Evolutionary conservation across 352 stramenopile species (phyloP), one percentile per base, ranked within the genome.

Genomic region (Globisporangium spinosum): DNA sequence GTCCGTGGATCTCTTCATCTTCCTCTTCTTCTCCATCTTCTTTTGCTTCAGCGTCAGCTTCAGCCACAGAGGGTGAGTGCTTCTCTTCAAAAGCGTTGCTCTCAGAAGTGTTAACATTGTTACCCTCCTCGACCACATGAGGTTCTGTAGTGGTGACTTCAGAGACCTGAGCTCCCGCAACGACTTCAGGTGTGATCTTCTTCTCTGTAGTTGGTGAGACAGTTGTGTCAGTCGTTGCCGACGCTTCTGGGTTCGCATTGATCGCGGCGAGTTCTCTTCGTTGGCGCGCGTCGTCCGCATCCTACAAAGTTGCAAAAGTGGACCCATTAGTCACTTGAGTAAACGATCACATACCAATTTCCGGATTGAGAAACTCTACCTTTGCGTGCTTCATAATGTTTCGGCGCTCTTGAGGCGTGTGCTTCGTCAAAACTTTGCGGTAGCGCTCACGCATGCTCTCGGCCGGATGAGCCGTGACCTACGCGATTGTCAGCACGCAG

Each of bases 401-500:
- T n/a, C 66, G 63, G 45, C 78, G 79, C 55, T 90, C 72, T 1
- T 57, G 62, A 10, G 60, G 62, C 0, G 78, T 89, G 58, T 80
- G 77, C 58, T 43, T 62, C 58, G 70, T 58, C 53, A 90, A 54
- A 3, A 79, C 49, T 62, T 85, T 88, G 22, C 76, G 67, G 58
- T 80, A 89, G 47, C 73, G 82, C 40, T 89, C 72, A 58, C 80
- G 73, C 83, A 91, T 89, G 34, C 83, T 90, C 20, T 70, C 59
- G 0, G 62, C 60, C 0, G 77, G 72, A 47, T 83, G 83, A 0
- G 43, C 12, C 9, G 75, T 82, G n/a, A 90, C 67, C 54, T 77
- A 35, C 12, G n/a, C 38, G 13, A 45, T 45, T 45, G 13, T 45
- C 13, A 45, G 38, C 38, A 20, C 13, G 38, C 38, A 45, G 38